A percentile compares a stretch with the other conserved stretches of the same genome.
phyloP scores from a whole-genome alignment of 2,329 filamentous ascomycete species.

The Fusarium cicatricum region DNA sequence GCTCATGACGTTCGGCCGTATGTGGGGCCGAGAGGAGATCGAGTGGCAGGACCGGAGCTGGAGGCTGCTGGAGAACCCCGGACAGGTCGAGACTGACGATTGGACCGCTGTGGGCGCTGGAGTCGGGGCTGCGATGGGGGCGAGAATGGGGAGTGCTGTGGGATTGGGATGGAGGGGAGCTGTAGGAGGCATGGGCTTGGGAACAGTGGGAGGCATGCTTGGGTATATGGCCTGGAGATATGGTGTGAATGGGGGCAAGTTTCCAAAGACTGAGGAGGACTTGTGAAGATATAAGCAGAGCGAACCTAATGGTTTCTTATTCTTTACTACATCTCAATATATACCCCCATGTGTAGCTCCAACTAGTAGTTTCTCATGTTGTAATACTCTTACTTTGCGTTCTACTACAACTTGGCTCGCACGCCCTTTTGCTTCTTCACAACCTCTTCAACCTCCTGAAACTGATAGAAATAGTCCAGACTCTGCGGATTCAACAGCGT shows the following conservation, averaged over 20 bases:
- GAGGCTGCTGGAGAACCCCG: constrained; percentile 65
- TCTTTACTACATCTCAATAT: too few species aligned
- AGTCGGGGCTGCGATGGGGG: constrained; percentile 46
- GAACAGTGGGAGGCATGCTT: constrained; percentile 55
- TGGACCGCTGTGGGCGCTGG: constrained; percentile 58
- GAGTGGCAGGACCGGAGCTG: constrained; percentile 72
- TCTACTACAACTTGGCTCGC: constrained; percentile 46
- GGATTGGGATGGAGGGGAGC: constrained; percentile 63
- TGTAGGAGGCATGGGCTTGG: constrained; percentile 54
- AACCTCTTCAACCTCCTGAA: constrained; percentile 54
- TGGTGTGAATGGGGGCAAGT: constrained; percentile 55
- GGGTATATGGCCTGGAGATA: constrained; percentile 61
- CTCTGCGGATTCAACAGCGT: constrained; percentile 80
- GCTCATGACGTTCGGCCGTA: constrained; percentile 55
- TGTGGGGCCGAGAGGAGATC: constrained; percentile 65
- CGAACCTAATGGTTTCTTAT: not conserved
- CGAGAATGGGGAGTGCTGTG: constrained; percentile 50
- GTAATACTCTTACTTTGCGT: too few species aligned
- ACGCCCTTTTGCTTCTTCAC: constrained; percentile 28
- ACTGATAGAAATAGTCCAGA: constrained; percentile 81
- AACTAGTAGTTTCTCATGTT: not conserved
- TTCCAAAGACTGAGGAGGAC: constrained; percentile 39
- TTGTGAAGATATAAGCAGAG: constrained; percentile 1
- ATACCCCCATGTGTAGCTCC: not conserved
- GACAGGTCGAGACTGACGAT: constrained; percentile 66